These are phyloP conservation scores for Shiraia sp. DNA, from an alignment of 2,329 filamentous ascomycete genomes.

Conservation along the genomic window DNA sequence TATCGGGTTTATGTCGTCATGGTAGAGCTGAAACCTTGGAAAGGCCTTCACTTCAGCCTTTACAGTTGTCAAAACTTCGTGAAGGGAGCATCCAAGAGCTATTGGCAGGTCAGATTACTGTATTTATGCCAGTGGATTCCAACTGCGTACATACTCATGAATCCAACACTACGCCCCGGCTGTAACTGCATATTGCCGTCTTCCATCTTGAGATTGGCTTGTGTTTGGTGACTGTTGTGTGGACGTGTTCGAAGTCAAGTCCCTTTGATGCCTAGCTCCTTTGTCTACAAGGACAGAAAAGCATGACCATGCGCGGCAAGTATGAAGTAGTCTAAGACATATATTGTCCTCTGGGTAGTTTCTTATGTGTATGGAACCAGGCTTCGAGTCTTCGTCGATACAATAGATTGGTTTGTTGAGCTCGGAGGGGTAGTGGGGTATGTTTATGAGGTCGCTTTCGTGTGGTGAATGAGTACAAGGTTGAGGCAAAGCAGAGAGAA, in stretches of 20 bases:
- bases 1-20: conserved; percentile 76
- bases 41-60: conserved; percentile 85
- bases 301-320: background rate
- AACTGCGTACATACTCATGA: conserved; percentile 40
- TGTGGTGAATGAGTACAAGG: background rate
- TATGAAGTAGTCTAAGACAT: background rate
- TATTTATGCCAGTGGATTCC: background rate
- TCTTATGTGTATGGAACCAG: no score
- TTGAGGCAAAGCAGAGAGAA: background rate
- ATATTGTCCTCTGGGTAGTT: no score
- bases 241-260: background rate
- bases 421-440: conserved; percentile 23
- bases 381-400: background rate
- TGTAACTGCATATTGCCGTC: conserved; percentile 36
- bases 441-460: conserved; percentile 1
- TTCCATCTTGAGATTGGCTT: conserved; percentile 27
- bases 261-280: conserved; percentile 21
- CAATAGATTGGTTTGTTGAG: conserved; percentile 3
- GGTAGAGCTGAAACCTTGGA: conserved; percentile 79
- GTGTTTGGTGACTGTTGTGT: no score
- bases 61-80: conserved; percentile 83
- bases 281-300: conserved; percentile 28
- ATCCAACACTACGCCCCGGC: conserved; percentile 41
- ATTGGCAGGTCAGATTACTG: conserved; percentile 22
- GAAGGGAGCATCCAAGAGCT: conserved; percentile 89